Base-by-base conservation (phyloP, 2,329 filamentous ascomycete species). In the Microdochium trichocladiopsis region DNA sequence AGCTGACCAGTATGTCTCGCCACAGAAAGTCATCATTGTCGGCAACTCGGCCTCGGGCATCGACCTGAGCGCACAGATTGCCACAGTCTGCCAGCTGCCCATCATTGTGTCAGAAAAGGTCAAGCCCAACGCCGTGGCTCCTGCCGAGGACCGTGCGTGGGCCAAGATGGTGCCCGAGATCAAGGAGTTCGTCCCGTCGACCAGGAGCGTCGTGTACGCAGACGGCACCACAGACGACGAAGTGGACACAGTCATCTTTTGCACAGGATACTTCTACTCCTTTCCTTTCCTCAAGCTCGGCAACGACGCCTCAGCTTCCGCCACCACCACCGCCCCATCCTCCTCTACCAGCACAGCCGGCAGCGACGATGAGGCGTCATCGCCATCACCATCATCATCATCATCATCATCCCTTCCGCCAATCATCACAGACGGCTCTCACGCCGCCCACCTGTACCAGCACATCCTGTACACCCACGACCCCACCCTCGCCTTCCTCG, bases 1-100 rank as follows among this genome's bases (percentile, higher is more conserved):
- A 23, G 11, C 21, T 47, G 21, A 37, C 48, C 50, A 18, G n/a
- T 18, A 18, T 18, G 6, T 41, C 6, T 41, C 37, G 49, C 52
- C 47, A 59, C 83, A 87, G 69, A 84, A 87, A 49, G 70, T 91
- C 9, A 63, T 71, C 4, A 75, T 91, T 0, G 78, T 91, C 0
- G 88, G 88, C 4, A 88, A 83, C 61, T 84, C 82, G 1, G 85
- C 86, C 0, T 90, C 86, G 0, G 88, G 86, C 2, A 70, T 87
- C 33, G 88, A 92, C 59, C 84, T 91, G 50, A 82, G 81, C 25
- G 70, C 71, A 1, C 87, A 90, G 57, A 82, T 90, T 25, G 75
- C 74, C 9, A 63, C 69, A 2, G 69, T 79, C 43, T 80, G 77
- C 60, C 66, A 73, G 55, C 68, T 67, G 0, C 81, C 80, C 2